Conservation (phyloP, 2,329 filamentous ascomycete species). For the Paraphaeosphaeria minitans region DNA sequence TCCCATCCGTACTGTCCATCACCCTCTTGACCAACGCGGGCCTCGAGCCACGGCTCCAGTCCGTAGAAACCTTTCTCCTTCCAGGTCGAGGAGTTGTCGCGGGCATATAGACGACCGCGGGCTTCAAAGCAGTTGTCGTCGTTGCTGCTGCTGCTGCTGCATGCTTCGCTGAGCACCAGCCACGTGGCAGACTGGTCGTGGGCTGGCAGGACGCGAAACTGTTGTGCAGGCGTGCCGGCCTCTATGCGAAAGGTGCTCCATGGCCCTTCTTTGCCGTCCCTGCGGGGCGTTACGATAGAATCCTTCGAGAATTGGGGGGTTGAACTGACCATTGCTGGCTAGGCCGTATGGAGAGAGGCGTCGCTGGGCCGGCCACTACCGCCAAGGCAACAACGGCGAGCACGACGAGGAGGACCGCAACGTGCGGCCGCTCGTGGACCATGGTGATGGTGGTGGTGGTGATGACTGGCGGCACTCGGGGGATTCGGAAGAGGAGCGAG, state of each 20-base stretch:
- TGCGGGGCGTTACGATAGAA: constrained; percentile 7
- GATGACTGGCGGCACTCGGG: background rate
- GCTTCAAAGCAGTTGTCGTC: constrained; percentile 32
- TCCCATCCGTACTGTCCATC: constrained; percentile 46
- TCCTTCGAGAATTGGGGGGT: constrained; percentile 1
- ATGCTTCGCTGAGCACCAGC: constrained; percentile 43
- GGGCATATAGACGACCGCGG: constrained; percentile 38
- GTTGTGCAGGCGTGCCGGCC: constrained; percentile 36
- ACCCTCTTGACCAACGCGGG: constrained; percentile 32
- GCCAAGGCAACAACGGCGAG: background rate
- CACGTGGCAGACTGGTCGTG: constrained; percentile 43
- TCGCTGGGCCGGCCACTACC: background rate
- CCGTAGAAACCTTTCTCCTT: constrained; percentile 38
- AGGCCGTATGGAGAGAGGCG: constrained; percentile 2
- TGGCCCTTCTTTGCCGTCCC: constrained; percentile 39
- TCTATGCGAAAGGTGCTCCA: constrained; percentile 42
- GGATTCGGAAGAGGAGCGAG: background rate
- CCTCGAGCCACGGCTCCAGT: constrained; percentile 34
- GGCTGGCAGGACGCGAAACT: constrained; percentile 36
- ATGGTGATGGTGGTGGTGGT: background rate
- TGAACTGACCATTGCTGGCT: constrained; percentile 8
- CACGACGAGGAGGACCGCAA: background rate
- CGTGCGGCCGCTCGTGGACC: background rate
- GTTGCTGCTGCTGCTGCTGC: constrained; percentile 35
- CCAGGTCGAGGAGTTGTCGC: constrained; percentile 43